Conservation (phyloP, 306 rosid species). For the Geum urbanum region DNA sequence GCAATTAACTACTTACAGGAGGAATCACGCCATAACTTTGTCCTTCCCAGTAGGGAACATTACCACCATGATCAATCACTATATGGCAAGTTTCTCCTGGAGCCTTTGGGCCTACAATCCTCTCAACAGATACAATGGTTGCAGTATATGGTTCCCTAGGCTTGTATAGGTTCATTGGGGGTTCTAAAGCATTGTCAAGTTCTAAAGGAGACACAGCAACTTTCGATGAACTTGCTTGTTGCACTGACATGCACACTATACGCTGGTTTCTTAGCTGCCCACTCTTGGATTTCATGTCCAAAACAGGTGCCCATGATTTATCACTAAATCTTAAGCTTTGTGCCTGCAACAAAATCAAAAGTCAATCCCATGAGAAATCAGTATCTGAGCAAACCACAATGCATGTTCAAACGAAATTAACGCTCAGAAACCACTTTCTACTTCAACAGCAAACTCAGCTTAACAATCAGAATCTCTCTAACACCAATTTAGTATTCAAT, state of each 20-base stretch:
- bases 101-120: constrained; percentile 87
- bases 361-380: no score
- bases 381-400: constrained; percentile 13
- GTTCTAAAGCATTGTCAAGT: constrained; percentile 70
- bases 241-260: constrained; percentile 79
- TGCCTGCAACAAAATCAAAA: constrained; percentile 45
- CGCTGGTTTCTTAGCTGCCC: constrained; percentile 31
- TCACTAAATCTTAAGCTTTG: constrained; percentile 43
- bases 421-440: background rate
- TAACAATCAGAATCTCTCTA: background rate
- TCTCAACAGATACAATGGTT: constrained; percentile 88
- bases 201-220: constrained; percentile 61
- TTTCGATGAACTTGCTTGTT: constrained; percentile 71
- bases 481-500: background rate
- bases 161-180: constrained; percentile 77
- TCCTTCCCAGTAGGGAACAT: constrained; percentile 99
- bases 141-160: constrained; percentile 91
- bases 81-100: constrained; percentile 98
- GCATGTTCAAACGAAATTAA: background rate
- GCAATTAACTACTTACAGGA: constrained; percentile 54
- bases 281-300: constrained; percentile 50
- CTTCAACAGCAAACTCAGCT: background rate
- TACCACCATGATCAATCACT: constrained; percentile 91
- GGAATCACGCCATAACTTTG: constrained; percentile 97
- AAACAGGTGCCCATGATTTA: constrained; percentile 51